Base-by-base conservation (phyloP, 768 basidiomycete genomes). In the Pleurotus giganteus region DNA sequence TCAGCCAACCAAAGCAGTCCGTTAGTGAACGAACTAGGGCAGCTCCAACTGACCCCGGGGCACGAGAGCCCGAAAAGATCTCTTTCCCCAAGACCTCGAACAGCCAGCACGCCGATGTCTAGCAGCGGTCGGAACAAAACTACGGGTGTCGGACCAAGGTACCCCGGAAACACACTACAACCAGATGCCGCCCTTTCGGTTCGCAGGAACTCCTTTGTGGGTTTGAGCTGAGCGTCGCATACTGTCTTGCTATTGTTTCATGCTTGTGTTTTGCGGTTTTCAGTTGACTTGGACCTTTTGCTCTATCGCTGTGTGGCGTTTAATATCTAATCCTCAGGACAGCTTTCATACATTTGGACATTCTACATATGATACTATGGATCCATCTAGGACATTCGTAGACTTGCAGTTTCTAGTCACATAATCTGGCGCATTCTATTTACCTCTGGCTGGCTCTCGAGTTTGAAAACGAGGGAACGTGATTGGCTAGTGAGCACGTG, bases 21-120 rank as follows among this genome's bases (percentile, higher is more conserved):
- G 8, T 19, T 36, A n/a, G 31, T 43, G 11, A 55, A 55, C 47
- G 54, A 55, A 29, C 34, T 45, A 11, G 54, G 54, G 17, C 54
- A 55, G 26, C 27, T 55, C n/a, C 27, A 23, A 21, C 43, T 44
- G 11, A 17, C 9, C 17, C 24, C 44, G 9, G 54, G 54, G 9
- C n/a, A 46, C 19, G 27, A n/a, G n/a, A 41, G 28, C 19, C 15
- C 43, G 8, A 21, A 37, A 11, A 15, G 49, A 15, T 21, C 31
- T 12, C 31, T 29, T 19, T 51, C 49, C 15, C 34, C 29, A 24
- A 51, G 49, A 26, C 49, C 34, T 9, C 49, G 49, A 15, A 51
- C 49, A 4, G 32, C 24, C 32, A 51, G 49, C n/a, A 51, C 49
- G 11, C 49, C 49, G 49, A 23, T 51, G 31, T 23, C 21, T 17